Conservation (phyloP, 2,329 filamentous ascomycete species). For the Tolypocladium ovalisporum region DNA sequence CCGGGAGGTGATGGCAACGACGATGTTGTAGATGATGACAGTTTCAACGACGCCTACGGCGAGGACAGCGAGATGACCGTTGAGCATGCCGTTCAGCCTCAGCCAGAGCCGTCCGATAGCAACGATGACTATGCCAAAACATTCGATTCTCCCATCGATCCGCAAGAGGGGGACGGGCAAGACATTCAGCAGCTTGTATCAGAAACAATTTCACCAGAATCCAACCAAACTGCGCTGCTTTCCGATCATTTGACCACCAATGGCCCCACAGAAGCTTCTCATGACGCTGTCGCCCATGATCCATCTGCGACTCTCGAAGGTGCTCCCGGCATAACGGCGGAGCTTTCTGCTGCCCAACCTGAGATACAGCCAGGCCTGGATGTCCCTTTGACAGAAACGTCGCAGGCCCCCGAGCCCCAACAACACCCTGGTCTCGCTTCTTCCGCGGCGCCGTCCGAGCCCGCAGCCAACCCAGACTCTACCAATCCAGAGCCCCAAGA, state of each 20-base stretch:
- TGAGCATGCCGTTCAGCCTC: slow-evolving; percentile 14
- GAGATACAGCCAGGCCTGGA: slow-evolving; percentile 14
- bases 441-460: slow-evolving; percentile 11
- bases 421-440: slow-evolving; percentile 7
- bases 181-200: slow-evolving; percentile 29
- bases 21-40: slow-evolving; percentile 33
- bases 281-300: slow-evolving; percentile 19
- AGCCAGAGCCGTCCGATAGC: slow-evolving; percentile 19
- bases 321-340: slow-evolving; percentile 6
- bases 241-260: slow-evolving; percentile 24
- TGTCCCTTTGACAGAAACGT: slow-evolving; percentile 4
- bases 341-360: slow-evolving; percentile 11
- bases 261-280: slow-evolving; percentile 17
- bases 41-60: slow-evolving; percentile 36
- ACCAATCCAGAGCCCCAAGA: slow-evolving; percentile 16
- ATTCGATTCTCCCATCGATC: slow-evolving; percentile 35
- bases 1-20: slow-evolving; percentile 23
- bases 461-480: slow-evolving; percentile 16
- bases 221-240: slow-evolving; percentile 28
- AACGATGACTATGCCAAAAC: slow-evolving; percentile 41
- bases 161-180: slow-evolving; percentile 24
- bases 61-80: slow-evolving; percentile 14
- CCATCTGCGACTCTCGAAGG: slow-evolving; percentile 14
- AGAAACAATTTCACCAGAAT: slow-evolving; percentile 27
- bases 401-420: slow-evolving; percentile 10